These are phyloP conservation scores for Fusarium floridanum DNA, from an alignment of 2,329 filamentous ascomycete species.

Conservation along the genomic window DNA sequence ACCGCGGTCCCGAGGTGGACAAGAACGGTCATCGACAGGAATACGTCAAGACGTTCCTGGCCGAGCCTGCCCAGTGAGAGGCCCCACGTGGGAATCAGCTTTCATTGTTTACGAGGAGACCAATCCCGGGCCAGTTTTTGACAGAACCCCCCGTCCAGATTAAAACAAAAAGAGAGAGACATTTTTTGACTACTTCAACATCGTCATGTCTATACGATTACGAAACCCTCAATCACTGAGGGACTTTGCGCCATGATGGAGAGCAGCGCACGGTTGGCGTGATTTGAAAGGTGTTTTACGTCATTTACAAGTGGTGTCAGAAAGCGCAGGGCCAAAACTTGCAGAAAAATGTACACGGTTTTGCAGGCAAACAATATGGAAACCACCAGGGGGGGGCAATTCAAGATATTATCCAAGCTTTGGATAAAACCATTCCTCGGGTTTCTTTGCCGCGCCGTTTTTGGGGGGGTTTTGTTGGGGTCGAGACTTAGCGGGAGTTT, in stretches of 20 bases:
- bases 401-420: background rate
- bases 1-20: slow-evolving; percentile 83
- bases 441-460: background rate
- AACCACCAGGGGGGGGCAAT: background rate
- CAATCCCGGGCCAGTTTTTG: background rate
- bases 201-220: slow-evolving; percentile 5
- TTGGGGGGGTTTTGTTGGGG: background rate
- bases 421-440: background rate
- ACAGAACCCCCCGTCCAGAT: background rate
- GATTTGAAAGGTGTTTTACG: slow-evolving; percentile 24
- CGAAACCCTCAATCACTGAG: slow-evolving; percentile 2
- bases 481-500: slow-evolving; percentile 34
- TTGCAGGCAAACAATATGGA: background rate
- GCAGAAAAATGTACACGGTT: background rate
- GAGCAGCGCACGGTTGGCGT: slow-evolving; percentile 29
- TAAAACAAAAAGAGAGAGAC: background rate
- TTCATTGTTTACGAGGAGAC: slow-evolving; percentile 9
- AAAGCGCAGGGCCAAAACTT: background rate
- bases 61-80: slow-evolving; percentile 37
- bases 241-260: slow-evolving; percentile 8
- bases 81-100: slow-evolving; percentile 38
- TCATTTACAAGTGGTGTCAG: slow-evolving; percentile 27
- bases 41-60: slow-evolving; percentile 72
- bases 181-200: slow-evolving; percentile 2
- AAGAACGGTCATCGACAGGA: slow-evolving; percentile 81